These are phyloP conservation scores for Aspergillus chevalieri DNA, from an alignment of 2,329 filamentous ascomycete species.

Conservation along the genomic window DNA sequence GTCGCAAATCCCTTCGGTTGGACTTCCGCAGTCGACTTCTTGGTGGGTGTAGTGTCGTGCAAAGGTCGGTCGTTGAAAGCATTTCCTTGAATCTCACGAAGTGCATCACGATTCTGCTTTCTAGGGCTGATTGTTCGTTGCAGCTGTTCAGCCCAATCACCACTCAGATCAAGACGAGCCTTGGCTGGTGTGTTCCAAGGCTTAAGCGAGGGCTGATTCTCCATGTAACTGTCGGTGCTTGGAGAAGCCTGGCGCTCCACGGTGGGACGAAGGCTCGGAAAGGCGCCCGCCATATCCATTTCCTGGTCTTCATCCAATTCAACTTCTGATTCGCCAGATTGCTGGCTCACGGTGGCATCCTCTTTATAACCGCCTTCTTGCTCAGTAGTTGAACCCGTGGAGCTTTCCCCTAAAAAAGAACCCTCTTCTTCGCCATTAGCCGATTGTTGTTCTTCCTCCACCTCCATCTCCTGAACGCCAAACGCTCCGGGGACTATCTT, in stretches of 20 bases:
- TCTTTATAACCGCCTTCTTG: constrained; percentile 48
- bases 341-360: constrained; percentile 45
- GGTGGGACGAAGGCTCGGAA: constrained; percentile 65
- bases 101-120: constrained; percentile 76
- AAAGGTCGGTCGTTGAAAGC: constrained; percentile 47
- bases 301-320: constrained; percentile 60
- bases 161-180: constrained; percentile 53
- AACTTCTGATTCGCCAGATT: constrained; percentile 60
- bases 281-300: constrained; percentile 80
- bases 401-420: constrained; percentile 93
- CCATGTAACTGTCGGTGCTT: constrained; percentile 41
- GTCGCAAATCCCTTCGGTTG: constrained; percentile 65
- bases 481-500: constrained; percentile 72
- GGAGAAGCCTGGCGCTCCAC: constrained; percentile 63
- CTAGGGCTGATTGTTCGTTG: constrained; percentile 89
- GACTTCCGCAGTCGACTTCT: constrained; percentile 12
- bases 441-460: constrained; percentile 44
- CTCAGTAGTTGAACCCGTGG: constrained; percentile 69
- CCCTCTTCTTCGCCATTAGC: constrained; percentile 37
- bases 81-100: constrained; percentile 59
- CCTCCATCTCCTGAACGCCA: constrained; percentile 56
- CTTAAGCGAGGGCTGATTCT: constrained; percentile 29
- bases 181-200: constrained; percentile 48
- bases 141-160: constrained; percentile 90
- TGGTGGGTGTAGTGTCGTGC: constrained; percentile 27